Percentiles rank a stretch among this genome's conserved stretches.
These are phyloP conservation scores for Antitrichia curtipendula DNA, from an alignment of 225 moss, liverwort and hornwort species.

Conservation along the genomic window DNA sequence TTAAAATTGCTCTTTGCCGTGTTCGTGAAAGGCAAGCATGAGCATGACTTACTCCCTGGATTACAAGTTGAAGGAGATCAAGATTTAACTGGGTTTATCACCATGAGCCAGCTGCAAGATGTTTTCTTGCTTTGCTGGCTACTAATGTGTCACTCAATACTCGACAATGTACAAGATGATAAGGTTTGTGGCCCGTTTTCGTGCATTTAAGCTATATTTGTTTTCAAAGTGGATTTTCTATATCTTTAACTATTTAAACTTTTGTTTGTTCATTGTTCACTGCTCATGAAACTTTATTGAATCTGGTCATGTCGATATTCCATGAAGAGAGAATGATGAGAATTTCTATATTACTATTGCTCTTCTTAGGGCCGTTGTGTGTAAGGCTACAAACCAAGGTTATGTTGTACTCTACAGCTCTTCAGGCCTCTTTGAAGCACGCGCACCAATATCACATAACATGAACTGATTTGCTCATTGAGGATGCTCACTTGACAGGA, in stretches of 20 bases:
- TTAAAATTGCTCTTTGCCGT: constrained; percentile 45
- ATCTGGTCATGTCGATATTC: not conserved
- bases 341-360: not conserved
- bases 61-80: constrained; percentile 35
- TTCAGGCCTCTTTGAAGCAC: not conserved
- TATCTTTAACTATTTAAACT: not conserved
- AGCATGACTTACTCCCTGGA: constrained; percentile 27
- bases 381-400: not conserved
- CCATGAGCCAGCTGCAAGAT: constrained; percentile 58
- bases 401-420: not conserved
- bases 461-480: not conserved
- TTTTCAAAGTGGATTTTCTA: not conserved
- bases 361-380: not conserved
- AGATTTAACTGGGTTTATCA: constrained; percentile 53
- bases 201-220: not conserved
- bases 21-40: constrained; percentile 38
- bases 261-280: not conserved
- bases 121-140: constrained; percentile 79
- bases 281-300: not conserved
- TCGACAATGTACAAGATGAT: constrained; percentile 24
- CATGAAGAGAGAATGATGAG: not conserved
- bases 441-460: not conserved
- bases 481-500: constrained; percentile 13
- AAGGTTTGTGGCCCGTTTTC: constrained; percentile 14
- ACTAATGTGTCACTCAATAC: constrained; percentile 63